phyloP scores from a whole-genome alignment of 805 yeast species.

The Scheffersomyces amazonensis region DNA sequence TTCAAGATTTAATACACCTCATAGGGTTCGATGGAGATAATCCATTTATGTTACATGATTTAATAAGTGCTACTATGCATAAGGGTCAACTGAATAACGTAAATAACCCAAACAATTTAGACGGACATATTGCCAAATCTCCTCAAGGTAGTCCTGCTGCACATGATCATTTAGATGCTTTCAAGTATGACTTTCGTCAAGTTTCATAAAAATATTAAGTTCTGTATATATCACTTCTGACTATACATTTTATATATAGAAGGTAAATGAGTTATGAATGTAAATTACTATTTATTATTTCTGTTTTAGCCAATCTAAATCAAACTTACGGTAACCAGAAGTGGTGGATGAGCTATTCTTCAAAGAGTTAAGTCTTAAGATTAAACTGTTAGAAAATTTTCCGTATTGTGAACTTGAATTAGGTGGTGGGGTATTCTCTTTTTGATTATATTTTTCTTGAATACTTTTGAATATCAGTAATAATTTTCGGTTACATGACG shows the following conservation, averaged over 20 bases:
- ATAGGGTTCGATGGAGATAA: background rate
- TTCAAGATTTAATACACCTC: background rate
- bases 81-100: background rate
- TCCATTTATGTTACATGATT: background rate
- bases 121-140: too few relatives aligned
- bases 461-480: constrained; percentile 17
- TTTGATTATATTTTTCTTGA: constrained; percentile 16
- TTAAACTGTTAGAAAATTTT: background rate
- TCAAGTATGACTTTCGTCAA: background rate
- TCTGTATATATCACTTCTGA: background rate
- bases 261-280: background rate
- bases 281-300: background rate
- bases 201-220: background rate
- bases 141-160: background rate
- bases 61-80: background rate
- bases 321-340: background rate
- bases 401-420: too few relatives aligned
- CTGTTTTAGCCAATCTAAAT: background rate
- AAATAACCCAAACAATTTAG: too few relatives aligned
- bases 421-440: constrained; percentile 1
- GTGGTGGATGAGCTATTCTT: background rate
- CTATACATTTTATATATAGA: background rate
- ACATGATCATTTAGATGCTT: background rate
- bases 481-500: constrained; percentile 5
- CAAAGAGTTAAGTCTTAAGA: background rate